phyloP scores from a whole-genome alignment of 805 yeast species.

The Monosporozyma solicola region DNA sequence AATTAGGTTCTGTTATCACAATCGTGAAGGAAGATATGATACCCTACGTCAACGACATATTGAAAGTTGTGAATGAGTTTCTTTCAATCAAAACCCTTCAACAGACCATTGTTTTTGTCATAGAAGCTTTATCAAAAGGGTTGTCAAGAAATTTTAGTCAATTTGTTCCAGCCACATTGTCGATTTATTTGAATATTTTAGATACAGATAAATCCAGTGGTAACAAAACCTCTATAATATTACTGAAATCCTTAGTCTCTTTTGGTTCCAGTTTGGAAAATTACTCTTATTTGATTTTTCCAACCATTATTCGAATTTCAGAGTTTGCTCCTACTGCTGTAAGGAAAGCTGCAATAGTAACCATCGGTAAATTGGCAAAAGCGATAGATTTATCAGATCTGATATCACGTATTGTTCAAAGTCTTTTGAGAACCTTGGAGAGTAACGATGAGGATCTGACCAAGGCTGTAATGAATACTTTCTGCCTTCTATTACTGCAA shows the following conservation, averaged over 20 bases:
- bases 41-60: conserved; percentile 68
- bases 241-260: conserved; percentile 71
- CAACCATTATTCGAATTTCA: conserved; percentile 71
- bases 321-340: conserved; percentile 56
- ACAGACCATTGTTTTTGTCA: conserved; percentile 65
- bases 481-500: conserved; percentile 69
- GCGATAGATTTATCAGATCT: conserved; percentile 69
- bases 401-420: conserved; percentile 86
- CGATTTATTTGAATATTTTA: conserved; percentile 64
- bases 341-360: conserved; percentile 65
- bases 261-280: conserved; percentile 88
- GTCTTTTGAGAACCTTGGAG: conserved; percentile 61
- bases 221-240: conserved; percentile 56
- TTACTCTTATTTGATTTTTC: conserved; percentile 77
- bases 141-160: conserved; percentile 88
- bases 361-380: conserved; percentile 73
- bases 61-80: conserved; percentile 65
- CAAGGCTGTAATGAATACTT: conserved; percentile 62
- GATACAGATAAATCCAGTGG: conserved; percentile 62
- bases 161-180: conserved; percentile 68
- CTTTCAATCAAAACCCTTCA: conserved; percentile 58
- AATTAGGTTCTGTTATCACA: conserved; percentile 64
- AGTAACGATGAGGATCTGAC: conserved; percentile 49
- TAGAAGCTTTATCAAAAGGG: conserved; percentile 78
- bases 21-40: conserved; percentile 88